phyloP scores from a whole-genome alignment of 2,329 filamentous ascomycete species.

The Rhexocercosporidium sp. region DNA sequence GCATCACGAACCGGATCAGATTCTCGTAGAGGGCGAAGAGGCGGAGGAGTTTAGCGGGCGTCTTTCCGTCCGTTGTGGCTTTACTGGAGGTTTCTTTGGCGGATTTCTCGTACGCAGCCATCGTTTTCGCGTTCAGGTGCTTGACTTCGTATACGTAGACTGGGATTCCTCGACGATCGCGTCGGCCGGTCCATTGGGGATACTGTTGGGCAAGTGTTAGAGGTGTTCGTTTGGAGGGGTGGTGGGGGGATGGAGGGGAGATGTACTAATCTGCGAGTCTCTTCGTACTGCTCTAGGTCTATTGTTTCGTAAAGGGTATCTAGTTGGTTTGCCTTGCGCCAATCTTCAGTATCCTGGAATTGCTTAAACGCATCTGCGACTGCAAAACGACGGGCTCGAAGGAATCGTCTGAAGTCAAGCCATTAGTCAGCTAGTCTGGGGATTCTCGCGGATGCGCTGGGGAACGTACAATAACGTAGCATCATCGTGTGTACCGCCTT shows the following conservation, averaged over 20 bases:
- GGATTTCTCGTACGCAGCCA: slow-evolving; percentile 77
- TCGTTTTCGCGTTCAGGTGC: slow-evolving; percentile 80
- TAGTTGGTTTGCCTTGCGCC: slow-evolving; percentile 80
- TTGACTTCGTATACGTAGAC: slow-evolving; percentile 90
- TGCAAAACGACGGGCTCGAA: slow-evolving; percentile 83
- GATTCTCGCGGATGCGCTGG: background rate
- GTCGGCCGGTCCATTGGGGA: slow-evolving; percentile 91
- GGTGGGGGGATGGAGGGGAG: slow-evolving; percentile 19
- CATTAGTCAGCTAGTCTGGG: background rate
- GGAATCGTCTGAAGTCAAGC: slow-evolving; percentile 67
- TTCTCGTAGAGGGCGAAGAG: slow-evolving; percentile 95
- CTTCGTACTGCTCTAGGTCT: slow-evolving; percentile 82
- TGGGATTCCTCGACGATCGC: slow-evolving; percentile 89
- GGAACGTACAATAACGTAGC: slow-evolving; percentile 68
- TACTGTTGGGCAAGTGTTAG: slow-evolving; percentile 60
- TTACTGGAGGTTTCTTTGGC: slow-evolving; percentile 59
- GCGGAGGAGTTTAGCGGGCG: slow-evolving; percentile 76
- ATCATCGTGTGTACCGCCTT: slow-evolving; percentile 69
- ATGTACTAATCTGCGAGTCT: slow-evolving; percentile 74
- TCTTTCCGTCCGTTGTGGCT: slow-evolving; percentile 69
- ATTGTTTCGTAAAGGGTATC: slow-evolving; percentile 85
- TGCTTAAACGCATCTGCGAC: slow-evolving; percentile 79
- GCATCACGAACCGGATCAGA: slow-evolving; percentile 84
- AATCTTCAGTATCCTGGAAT: slow-evolving; percentile 87
- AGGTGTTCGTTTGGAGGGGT: slow-evolving; percentile 3